These are phyloP conservation scores for Eimeria zaria DNA, from an alignment of 169 alveolate genomes.

Conservation along the genomic window DNA sequence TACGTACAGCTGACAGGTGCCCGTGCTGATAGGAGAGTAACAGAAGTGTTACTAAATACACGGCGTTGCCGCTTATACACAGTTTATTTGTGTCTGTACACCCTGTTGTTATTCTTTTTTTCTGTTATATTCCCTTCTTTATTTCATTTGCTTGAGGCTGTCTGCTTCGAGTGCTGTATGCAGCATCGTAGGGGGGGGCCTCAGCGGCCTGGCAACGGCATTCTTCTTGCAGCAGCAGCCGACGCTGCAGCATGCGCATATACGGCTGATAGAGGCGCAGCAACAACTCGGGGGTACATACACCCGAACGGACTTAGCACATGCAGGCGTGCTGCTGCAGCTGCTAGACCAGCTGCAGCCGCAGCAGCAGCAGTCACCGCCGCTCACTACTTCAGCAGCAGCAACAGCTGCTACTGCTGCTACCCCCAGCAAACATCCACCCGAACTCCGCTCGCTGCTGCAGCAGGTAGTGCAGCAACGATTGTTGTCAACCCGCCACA, in stretches of 20 bases:
- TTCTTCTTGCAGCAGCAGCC: slow-evolving; percentile 71
- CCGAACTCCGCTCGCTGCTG: background rate
- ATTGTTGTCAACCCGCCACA: background rate
- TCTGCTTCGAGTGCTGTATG: background rate
- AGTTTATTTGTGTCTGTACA: background rate
- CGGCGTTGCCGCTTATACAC: background rate
- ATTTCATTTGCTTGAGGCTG: background rate
- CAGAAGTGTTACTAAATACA: background rate
- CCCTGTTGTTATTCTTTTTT: background rate
- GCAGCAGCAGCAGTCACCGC: background rate
- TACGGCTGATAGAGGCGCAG: slow-evolving; percentile 43
- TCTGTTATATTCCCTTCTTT: background rate
- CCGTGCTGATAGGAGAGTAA: background rate
- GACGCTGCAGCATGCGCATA: slow-evolving; percentile 38
- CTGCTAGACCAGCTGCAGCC: background rate
- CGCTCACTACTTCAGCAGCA: background rate
- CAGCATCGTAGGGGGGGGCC: slow-evolving; percentile 68
- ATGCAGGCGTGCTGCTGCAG: slow-evolving; percentile 46
- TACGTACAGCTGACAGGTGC: background rate
- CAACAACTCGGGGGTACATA: slow-evolving; percentile 27
- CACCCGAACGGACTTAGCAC: background rate
- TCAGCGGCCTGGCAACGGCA: slow-evolving; percentile 52
- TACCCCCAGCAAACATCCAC: background rate
- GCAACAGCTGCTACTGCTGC: background rate
- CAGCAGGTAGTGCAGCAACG: background rate